Evolutionary conservation across 2,329 filamentous ascomycete genomes (phyloP).

Genomic region (Sclerotinia subarctica): DNA sequence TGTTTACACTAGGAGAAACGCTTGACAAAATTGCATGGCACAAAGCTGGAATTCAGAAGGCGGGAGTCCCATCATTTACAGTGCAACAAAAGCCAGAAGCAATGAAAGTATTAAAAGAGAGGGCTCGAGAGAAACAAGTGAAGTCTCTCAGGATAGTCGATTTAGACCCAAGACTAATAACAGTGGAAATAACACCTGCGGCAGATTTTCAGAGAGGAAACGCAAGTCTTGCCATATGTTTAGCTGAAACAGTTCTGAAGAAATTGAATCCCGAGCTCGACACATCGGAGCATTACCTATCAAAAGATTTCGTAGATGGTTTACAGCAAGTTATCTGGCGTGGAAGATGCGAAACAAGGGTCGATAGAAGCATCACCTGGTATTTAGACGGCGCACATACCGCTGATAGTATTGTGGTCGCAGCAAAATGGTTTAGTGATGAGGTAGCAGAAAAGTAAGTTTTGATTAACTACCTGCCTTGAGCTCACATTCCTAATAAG

Average conservation of each 20-base stretch:
- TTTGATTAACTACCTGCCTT: background rate
- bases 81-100: slow-evolving; percentile 50
- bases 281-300: slow-evolving; percentile 35
- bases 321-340: slow-evolving; percentile 73
- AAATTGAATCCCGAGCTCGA: slow-evolving; percentile 42
- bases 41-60: slow-evolving; percentile 69
- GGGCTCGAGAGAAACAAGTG: slow-evolving; percentile 54
- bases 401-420: slow-evolving; percentile 78
- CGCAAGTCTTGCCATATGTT: slow-evolving; percentile 49
- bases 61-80: slow-evolving; percentile 55
- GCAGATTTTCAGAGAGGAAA: slow-evolving; percentile 60
- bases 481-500: background rate
- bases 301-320: slow-evolving; percentile 65
- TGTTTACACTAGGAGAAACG: slow-evolving; percentile 59
- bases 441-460: slow-evolving; percentile 41
- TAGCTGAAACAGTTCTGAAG: slow-evolving; percentile 50
- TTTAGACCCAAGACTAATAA: slow-evolving; percentile 46
- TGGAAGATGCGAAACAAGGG: slow-evolving; percentile 69
- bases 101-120: slow-evolving; percentile 45
- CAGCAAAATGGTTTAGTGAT: slow-evolving; percentile 74
- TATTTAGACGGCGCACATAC: slow-evolving; percentile 94
- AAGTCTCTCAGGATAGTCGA: slow-evolving; percentile 45
- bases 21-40: slow-evolving; percentile 69
- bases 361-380: slow-evolving; percentile 65
- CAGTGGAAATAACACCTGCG: slow-evolving; percentile 49